Evolutionary conservation across 306 rosid genomes (phyloP), one percentile per base, ranked within the genome.

Genomic region (Lablab purpureus): DNA sequence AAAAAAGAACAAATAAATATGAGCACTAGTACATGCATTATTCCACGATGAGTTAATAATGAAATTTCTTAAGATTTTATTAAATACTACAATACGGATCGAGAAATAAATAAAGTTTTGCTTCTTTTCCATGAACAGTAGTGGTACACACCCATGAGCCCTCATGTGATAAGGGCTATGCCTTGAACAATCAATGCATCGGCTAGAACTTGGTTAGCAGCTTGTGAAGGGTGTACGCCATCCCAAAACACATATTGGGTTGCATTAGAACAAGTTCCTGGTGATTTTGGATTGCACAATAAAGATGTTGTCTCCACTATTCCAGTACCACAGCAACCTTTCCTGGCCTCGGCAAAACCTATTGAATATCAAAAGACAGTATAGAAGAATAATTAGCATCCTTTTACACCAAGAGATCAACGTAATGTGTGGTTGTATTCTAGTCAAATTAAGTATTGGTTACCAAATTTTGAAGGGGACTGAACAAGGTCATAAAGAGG

Each of bases 281-380:
- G 40, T 21, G 98, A 87, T 27, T 85, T 77, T 19, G 87, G 88
- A 71, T 91, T 90, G 95, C 97, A 93, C 85, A 89, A 84, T 17
- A 90, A 80, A 34, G 92, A 70, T 75, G 97, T 87, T 45, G 87
- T 81, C 87, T 89, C 97, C 22, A 91, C 82, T n/a, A 59, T 67
- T 22, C 94, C 97, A 3, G 92, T 93, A 21, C 97, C 96, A 65
- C 97, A 93, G 83, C 97, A 93, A 14, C 97, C 97, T 88, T 74
- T 93, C 62, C 86, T 85, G 79, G 87, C 87, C 81, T 91, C 97
- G 17, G 32, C 80, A 76, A 93, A 93, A 27, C 97, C 96, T 90
- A 27, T 66, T 56, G 30, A 46, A 19, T 27, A 72, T 63, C 40
- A 8, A 0, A 40, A 73, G 0, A 37, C 2, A 71, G 32, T 10